Evolutionary conservation across 352 stramenopile species (phyloP).

Genomic region (Globisporangium spiculum): DNA sequence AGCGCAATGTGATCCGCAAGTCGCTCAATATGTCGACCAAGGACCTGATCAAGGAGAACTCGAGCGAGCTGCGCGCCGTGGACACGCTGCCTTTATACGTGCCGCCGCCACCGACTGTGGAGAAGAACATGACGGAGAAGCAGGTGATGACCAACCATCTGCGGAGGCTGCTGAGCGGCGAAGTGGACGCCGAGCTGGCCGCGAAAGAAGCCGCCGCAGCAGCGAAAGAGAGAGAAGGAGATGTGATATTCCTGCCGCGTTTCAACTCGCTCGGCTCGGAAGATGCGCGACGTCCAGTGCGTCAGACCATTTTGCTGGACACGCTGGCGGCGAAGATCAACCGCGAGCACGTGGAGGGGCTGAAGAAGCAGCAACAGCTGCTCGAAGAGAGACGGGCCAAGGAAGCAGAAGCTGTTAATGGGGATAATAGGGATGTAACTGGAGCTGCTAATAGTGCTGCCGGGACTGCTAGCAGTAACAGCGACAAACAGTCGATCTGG

Average conservation of each 20-base stretch:
- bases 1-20: conserved; percentile 42
- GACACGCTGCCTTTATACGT: conserved; percentile 34
- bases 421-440: neutral
- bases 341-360: conserved; percentile 45
- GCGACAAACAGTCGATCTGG: conserved; percentile 2
- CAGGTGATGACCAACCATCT: conserved; percentile 23
- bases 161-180: conserved; percentile 15
- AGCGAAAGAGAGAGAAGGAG: conserved; percentile 24
- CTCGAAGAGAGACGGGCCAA: conserved; percentile 17
- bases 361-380: conserved; percentile 31
- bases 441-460: neutral
- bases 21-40: conserved; percentile 34
- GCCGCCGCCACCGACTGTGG: conserved; percentile 16
- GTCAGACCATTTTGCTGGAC: conserved; percentile 54
- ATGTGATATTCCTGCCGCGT: conserved; percentile 47
- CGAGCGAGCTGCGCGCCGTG: conserved; percentile 32
- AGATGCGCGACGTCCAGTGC: conserved; percentile 42
- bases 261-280: conserved; percentile 70
- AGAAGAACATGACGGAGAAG: conserved; percentile 17
- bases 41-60: conserved; percentile 42
- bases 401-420: neutral
- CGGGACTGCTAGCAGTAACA: neutral
- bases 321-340: conserved; percentile 53
- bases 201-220: conserved; percentile 14
- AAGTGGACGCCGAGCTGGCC: conserved; percentile 3